Base-by-base conservation (phyloP, 495 filamentous ascomycete genomes). In the Penicillium subrubescens region DNA sequence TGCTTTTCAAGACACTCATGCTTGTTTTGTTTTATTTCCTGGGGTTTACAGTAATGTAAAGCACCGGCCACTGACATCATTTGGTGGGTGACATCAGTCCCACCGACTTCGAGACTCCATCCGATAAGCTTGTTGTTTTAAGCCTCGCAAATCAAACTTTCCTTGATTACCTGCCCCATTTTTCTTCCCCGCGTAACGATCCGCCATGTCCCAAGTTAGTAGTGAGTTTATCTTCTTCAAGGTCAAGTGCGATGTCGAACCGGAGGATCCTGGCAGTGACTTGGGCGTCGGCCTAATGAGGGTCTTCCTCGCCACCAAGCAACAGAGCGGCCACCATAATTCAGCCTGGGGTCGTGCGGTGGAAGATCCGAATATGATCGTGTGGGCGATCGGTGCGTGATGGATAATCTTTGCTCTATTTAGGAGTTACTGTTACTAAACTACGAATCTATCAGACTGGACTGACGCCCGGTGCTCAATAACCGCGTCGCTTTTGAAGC, bases 171-270 rank as follows among this genome's bases (percentile, higher is more conserved):
- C 35, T 58, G 35, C n/a, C 34, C 17, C 55, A 8, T 2, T 27
- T 29, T 43, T 17, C 27, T 11, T 14, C 31, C 12, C 31, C 17
- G 17, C 33, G 53, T 19, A 19, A 14, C 23, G 3, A 48, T 41
- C 41, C 55, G 60, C 29, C n/a, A 74, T 70, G 68, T 67, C 74
- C 54, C 57, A 68, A 35, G 62, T 57, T 21, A 68, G 76, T 67
- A 75, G 65, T 51, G 73, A 82, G 61, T 74, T 82, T 66, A 72
- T 80, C 63, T 77, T 71, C 58, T 79, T 81, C 73, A 75, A 73
- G 21, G 56, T 77, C 44, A 79, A 77, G 62, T 62, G 70, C 29
- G 68, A 73, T 21, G 73, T 82, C n/a, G 75, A 73, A 62, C 80
- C 79, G 11, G 80, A 81, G 65, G 75, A 80, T 34, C 74, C 73